These are phyloP conservation scores for Colletotrichum lini DNA, from an alignment of 2,329 filamentous ascomycete species.

Conservation along the genomic window DNA sequence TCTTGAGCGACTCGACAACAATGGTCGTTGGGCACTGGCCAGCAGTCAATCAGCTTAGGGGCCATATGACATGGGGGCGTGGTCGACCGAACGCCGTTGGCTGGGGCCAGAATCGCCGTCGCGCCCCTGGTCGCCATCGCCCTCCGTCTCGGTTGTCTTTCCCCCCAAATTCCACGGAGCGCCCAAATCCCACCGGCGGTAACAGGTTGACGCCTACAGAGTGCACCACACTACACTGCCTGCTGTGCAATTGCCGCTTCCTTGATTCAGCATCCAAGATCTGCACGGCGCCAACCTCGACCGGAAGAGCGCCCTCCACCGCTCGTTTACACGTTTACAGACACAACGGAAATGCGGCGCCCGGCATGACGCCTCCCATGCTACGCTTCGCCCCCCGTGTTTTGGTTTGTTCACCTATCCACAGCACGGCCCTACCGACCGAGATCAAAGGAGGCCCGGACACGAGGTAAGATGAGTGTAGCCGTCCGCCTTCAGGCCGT, in stretches of 20 bases:
- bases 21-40: slow-evolving; percentile 12
- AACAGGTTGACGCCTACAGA: slow-evolving; percentile 14
- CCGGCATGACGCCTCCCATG: slow-evolving; percentile 6
- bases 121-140: slow-evolving; percentile 20
- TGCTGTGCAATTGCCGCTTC: neutral
- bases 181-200: slow-evolving; percentile 18
- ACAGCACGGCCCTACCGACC: slow-evolving; percentile 25
- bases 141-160: too few species aligned
- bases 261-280: neutral
- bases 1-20: slow-evolving; percentile 17
- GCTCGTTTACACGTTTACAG: neutral
- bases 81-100: slow-evolving; percentile 33
- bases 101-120: slow-evolving; percentile 33
- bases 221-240: too few species aligned
- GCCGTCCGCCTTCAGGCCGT: neutral
- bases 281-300: slow-evolving; percentile 23
- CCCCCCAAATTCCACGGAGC: slow-evolving; percentile 11
- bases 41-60: neutral
- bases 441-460: slow-evolving; percentile 23
- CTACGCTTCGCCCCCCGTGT: slow-evolving; percentile 19
- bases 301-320: slow-evolving; percentile 5
- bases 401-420: neutral
- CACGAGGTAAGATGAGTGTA: neutral
- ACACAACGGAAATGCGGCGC: neutral
- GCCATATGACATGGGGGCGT: slow-evolving; percentile 36